Base-by-base conservation (phyloP, 1,284 basidiomycete genomes). In the Agaricales sp. region DNA sequence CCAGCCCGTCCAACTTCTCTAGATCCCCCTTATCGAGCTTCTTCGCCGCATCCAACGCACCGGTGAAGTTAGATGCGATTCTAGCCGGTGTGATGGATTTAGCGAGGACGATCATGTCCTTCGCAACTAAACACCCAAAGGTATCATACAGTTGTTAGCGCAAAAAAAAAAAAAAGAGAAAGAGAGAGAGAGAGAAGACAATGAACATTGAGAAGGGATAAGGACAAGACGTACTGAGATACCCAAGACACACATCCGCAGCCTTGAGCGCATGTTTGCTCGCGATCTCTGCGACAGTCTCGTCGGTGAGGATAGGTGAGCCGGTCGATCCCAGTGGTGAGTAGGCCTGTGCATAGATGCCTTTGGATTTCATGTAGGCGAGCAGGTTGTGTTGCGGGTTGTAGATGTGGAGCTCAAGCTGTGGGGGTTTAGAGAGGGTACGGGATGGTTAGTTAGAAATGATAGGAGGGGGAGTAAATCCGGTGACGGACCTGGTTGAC, bases 271-370 rank as follows among this genome's bases (percentile, higher is more conserved):
- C 63, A 62, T 87, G 71, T 62, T 80, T 81, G 53, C 71, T 59
- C 3, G 85, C 87, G 50, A 92, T 74, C 53, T 71, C 69, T n/a
- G 67, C 54, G 13, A 88, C 77, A 14, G 74, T 73, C 47, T 81
- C 75, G 60, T 94, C 89, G 14, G 65, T 63, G 49, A 89, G 65
- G n/a, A 93, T 66, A 1, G 87, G 85, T 2, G 77, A 74, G 55
- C 74, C 71, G 4, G 80, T 78, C 16, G 85, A 88, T 3, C 90
- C 90, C 23, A 92, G 75, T 2, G 92, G 92, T 6, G 85, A 90
- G 66, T 92, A 93, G 0, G 89, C 89, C 63, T 91, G 76, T 0
- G 87, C 69, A 23, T 81, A 65, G 57, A 94, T 92, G 30, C 71
- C 73, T 61, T 89, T 80, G 26, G 71, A 67, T 58, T 76, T 74